Base-by-base conservation (phyloP, 1,139 yeast species). In the Pichia sp. region DNA sequence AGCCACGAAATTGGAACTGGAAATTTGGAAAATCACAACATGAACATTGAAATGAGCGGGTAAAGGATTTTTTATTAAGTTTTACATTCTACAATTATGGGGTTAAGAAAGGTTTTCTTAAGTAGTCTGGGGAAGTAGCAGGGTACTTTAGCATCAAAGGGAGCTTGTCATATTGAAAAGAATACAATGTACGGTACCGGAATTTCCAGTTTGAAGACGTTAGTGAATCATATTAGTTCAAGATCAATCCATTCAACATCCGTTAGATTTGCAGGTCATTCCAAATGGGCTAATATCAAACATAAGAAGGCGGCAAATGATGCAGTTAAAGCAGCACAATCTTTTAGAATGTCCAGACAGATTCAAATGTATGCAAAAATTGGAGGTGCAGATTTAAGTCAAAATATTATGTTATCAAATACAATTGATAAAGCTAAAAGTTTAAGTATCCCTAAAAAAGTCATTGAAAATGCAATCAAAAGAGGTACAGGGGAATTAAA, bases 251-350 rank as follows among this genome's bases (percentile, higher is more conserved):
- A 32, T 32, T 32, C 16, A 42, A 56, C 23, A 9, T 51, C 2
- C 7, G 44, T 0, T 27, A 46, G 6, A 47, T 32, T 54, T 8
- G 79, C 84, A 0, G 96, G 98, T 0, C 98, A 92, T 65, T 84
- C 87, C 39, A 92, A 90, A 67, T 92, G 98, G 98, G 87, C 95
- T 40, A 88, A 87, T 47, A 92, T 92, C 56, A 83, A 89, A 61
- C 97, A 89, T 61, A 95, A 87, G 63, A 92, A 92, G 68, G 95
- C 95, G 49, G 87, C 88, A 56, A 88, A 89, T 61, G 98, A 92
- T 66, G 87, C 90, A 16, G 80, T 77, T 53, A 79, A 79, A 60
- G 82, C 88, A 49, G 77, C 80, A 51, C 73, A 80, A 45, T 82
- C 90, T 11, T 84, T 85, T 56, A 78, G 82, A 58, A 72, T 85